Percentiles rank a stretch among this genome's conserved stretches.
Evolutionary conservation across 2,329 filamentous ascomycete species (phyloP).

Genomic region (Podosphaera aphanis): DNA sequence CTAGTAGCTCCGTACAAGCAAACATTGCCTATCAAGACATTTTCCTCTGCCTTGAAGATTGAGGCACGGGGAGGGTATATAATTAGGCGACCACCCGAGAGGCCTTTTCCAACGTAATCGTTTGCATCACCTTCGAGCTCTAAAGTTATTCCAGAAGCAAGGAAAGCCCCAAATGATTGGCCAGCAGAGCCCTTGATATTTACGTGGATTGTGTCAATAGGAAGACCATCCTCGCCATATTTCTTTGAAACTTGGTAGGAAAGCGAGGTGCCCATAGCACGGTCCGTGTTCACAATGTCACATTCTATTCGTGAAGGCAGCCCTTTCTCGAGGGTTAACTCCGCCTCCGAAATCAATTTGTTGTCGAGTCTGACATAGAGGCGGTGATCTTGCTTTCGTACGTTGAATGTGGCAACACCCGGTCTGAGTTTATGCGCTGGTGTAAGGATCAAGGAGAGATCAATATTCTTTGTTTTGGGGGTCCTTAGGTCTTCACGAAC

Average conservation of each 20-base stretch:
- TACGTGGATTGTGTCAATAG: slow-evolving; percentile 80
- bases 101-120: slow-evolving; percentile 88
- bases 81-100: slow-evolving; percentile 80
- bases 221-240: slow-evolving; percentile 71
- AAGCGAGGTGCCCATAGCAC: slow-evolving; percentile 75
- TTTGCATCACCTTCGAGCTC: slow-evolving; percentile 92
- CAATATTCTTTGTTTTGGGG: slow-evolving; percentile 77
- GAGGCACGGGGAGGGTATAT: slow-evolving; percentile 78
- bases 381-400: slow-evolving; percentile 89
- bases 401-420: slow-evolving; percentile 88
- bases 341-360: slow-evolving; percentile 87
- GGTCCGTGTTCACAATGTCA: slow-evolving; percentile 90
- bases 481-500: slow-evolving; percentile 74
- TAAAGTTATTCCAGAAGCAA: slow-evolving; percentile 78
- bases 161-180: slow-evolving; percentile 86
- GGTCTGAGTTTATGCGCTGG: slow-evolving; percentile 89
- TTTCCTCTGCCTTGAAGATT: slow-evolving; percentile 90
- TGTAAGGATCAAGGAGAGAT: slow-evolving; percentile 75
- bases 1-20: slow-evolving; percentile 85
- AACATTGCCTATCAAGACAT: slow-evolving; percentile 78
- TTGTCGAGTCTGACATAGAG: slow-evolving; percentile 87
- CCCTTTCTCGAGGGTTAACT: slow-evolving; percentile 83
- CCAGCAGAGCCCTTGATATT: slow-evolving; percentile 93
- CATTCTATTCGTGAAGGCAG: slow-evolving; percentile 83
- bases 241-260: slow-evolving; percentile 91